Evolutionary conservation across 1,139 yeast species (phyloP).

Genomic region (Pichia sp.): DNA sequence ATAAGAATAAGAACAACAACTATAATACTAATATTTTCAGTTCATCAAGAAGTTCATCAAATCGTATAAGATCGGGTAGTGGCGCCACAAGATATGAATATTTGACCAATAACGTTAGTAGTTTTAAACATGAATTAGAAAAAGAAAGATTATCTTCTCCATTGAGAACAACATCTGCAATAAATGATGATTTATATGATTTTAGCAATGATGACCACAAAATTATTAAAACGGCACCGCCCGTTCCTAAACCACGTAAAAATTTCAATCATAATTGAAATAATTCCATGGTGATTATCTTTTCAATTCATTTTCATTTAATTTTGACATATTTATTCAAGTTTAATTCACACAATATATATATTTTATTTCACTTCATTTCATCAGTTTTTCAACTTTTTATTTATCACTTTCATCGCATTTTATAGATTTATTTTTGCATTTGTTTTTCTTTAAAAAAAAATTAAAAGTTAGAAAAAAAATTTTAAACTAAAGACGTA

Average conservation of each 20-base stretch:
- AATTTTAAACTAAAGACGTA: too few relatives aligned
- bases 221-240: conserved; percentile 9
- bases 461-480: too few relatives aligned
- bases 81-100: conserved; percentile 18
- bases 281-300: not conserved
- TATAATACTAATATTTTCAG: not conserved
- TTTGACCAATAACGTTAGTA: conserved; percentile 13
- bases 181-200: not conserved
- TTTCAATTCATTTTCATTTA: not conserved
- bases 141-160: conserved; percentile 10
- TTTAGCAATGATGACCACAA: not conserved
- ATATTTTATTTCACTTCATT: too few relatives aligned
- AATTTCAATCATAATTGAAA: not conserved
- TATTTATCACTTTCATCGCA: too few relatives aligned
- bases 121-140: conserved; percentile 13
- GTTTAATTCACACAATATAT: too few relatives aligned
- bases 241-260: conserved; percentile 16
- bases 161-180: conserved; percentile 2
- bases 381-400: too few relatives aligned
- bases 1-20: not conserved
- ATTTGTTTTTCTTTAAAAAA: too few relatives aligned
- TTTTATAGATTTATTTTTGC: too few relatives aligned
- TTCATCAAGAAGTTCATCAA: not conserved
- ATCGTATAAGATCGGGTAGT: conserved; percentile 17
- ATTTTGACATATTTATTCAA: too few relatives aligned